Evolutionary conservation across 2,329 filamentous ascomycete genomes (phyloP), one percentile per base, ranked within the genome.

Genomic region (Helotiales sp.): DNA sequence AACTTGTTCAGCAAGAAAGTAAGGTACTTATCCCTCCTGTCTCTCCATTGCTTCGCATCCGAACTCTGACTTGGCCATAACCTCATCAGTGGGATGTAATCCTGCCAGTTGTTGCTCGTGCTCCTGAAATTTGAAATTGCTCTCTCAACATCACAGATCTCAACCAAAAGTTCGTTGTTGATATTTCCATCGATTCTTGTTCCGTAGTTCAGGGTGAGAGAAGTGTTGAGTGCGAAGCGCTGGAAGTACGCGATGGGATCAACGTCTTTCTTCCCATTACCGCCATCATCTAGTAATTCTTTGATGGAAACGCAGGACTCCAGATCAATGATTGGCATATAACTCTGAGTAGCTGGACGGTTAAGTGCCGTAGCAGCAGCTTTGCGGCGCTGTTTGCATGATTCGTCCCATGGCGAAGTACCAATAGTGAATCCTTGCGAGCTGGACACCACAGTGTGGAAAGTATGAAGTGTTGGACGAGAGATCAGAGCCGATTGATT

Each of bases 21-120:
- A 80, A 91, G 80, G 69, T 91, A 91, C 61, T 84, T 86, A 70
- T 93, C 91, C 61, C 92, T 83, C 22, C 92, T 84, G n/a, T 81
- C 80, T 43, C 91, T 86, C 78, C 89, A 92, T 68, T 89, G 86
- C 7, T 85, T 80, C 0, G 91, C 90, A 58, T 87, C 84, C 2
- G 82, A 82, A 73, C 87, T 93, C 70, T 84, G 84, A 34, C 83
- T 86, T 2, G 88, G 85, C 71, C 87, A 84, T 1, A 93, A 77
- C 30, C 92, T 84, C 68, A 96, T 77, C 5, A 94, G 74, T 0
- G 92, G 91, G n/a, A 96, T 87, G 72, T 95, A 95, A 74, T 96
- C 92, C 74, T 93, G 90, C 87, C 91, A 92, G 77, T 95, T 95
- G 75, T 93, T 93, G 73, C 89, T 92, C 0, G 91, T 95, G 28